Evolutionary conservation across 306 rosid genomes (phyloP).

Genomic region (Hippophae tibetana): DNA sequence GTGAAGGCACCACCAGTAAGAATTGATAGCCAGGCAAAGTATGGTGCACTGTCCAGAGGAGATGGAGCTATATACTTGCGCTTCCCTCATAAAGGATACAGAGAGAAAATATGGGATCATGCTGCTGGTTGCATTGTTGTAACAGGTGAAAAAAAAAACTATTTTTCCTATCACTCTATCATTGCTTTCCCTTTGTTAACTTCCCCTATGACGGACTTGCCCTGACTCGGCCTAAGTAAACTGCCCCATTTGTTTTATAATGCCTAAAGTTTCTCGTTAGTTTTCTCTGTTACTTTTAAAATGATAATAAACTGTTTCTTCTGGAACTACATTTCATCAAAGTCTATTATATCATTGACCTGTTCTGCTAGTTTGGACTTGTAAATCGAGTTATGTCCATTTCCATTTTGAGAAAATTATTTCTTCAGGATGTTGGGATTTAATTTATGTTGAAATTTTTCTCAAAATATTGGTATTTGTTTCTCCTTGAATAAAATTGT

Average conservation of each 20-base stretch:
- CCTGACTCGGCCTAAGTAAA: background rate
- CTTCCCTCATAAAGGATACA: slow-evolving; percentile 78
- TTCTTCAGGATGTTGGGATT: background rate
- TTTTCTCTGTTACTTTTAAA: too few relatives aligned
- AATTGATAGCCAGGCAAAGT: slow-evolving; percentile 95
- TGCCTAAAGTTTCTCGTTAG: too few relatives aligned
- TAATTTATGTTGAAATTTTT: background rate
- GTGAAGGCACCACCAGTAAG: slow-evolving; percentile 91
- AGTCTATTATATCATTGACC: too few relatives aligned
- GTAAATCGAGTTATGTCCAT: background rate
- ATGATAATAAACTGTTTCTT: too few relatives aligned
- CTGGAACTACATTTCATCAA: too few relatives aligned
- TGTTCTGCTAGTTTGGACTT: background rate
- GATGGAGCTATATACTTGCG: slow-evolving; percentile 94
- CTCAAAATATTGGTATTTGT: background rate
- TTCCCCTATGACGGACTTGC: background rate
- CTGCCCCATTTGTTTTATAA: too few relatives aligned
- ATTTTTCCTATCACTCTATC: background rate
- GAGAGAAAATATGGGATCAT: slow-evolving; percentile 98
- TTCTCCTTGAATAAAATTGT: slow-evolving; percentile 12
- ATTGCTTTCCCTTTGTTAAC: too few relatives aligned
- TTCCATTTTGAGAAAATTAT: background rate
- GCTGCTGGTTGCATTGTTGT: slow-evolving; percentile 95
- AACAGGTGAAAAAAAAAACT: slow-evolving; percentile 37
- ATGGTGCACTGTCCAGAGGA: slow-evolving; percentile 92